Percentiles rank a stretch among this genome's conserved stretches.
These are phyloP conservation scores for Trichoderma sp. DNA, from an alignment of 2,329 filamentous ascomycete genomes.

Conservation along the genomic window DNA sequence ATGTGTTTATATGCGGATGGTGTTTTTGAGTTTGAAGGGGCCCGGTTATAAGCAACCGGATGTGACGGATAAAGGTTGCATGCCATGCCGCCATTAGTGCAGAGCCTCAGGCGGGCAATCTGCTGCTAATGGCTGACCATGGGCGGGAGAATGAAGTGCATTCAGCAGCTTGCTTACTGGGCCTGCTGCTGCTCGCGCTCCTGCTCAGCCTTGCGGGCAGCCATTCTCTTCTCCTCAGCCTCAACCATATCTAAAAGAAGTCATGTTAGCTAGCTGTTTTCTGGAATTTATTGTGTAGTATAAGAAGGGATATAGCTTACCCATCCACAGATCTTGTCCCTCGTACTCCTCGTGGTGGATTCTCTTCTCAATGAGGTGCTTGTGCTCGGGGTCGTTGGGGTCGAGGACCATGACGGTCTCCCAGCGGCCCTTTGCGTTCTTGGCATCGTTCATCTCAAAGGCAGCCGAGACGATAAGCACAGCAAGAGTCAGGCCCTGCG, in stretches of 20 bases:
- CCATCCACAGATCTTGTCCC: slow-evolving; percentile 91
- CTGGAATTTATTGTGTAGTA: background rate
- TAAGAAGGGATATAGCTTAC: slow-evolving; percentile 42
- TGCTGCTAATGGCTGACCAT: slow-evolving; percentile 1
- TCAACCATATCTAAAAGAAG: slow-evolving; percentile 68
- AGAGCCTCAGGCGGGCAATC: background rate
- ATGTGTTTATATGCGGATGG: background rate
- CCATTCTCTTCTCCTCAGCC: slow-evolving; percentile 66
- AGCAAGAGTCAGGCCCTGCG: slow-evolving; percentile 81
- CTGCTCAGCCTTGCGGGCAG: slow-evolving; percentile 36
- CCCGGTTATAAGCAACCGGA: background rate
- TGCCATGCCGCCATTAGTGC: slow-evolving; percentile 3
- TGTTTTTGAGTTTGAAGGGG: background rate
- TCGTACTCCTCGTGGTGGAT: slow-evolving; percentile 83
- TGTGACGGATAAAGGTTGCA: slow-evolving; percentile 2
- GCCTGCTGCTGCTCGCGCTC: slow-evolving; percentile 18
- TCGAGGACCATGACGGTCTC: slow-evolving; percentile 80
- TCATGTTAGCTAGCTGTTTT: slow-evolving; percentile 20
- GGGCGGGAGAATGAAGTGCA: background rate
- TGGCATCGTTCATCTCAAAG: slow-evolving; percentile 77
- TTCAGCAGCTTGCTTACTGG: slow-evolving; percentile 18
- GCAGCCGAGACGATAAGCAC: slow-evolving; percentile 79
- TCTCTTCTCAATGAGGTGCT: slow-evolving; percentile 80
- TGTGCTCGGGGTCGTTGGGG: slow-evolving; percentile 77
- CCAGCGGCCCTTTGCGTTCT: slow-evolving; percentile 73